These are phyloP conservation scores for Xylariaceae sp. DNA, from an alignment of 2,329 filamentous ascomycete genomes.

Conservation along the genomic window DNA sequence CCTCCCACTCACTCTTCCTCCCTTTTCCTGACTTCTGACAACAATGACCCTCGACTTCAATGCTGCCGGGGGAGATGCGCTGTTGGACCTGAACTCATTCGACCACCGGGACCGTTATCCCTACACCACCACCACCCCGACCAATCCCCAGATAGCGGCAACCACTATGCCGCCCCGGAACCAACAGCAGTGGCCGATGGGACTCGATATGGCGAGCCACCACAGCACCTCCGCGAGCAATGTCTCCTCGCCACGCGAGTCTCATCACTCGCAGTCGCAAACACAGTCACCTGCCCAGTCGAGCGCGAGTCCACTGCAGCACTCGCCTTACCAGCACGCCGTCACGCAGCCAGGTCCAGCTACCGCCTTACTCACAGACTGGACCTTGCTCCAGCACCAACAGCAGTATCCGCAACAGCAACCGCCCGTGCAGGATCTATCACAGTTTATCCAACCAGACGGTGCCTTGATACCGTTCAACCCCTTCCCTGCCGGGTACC, in stretches of 20 bases:
- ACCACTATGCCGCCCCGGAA: conserved; percentile 35
- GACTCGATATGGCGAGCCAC: conserved; percentile 46
- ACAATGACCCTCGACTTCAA: conserved; percentile 61
- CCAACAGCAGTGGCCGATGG: conserved; percentile 46
- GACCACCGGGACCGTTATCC: conserved; percentile 56
- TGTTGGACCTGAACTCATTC: conserved; percentile 57
- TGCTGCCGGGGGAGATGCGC: conserved; percentile 53
- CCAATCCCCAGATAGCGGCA: conserved; percentile 36
- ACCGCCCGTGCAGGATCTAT: conserved; percentile 43
- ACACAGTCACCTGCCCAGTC: conserved; percentile 46
- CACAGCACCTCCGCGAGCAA: conserved; percentile 39
- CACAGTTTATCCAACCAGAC: conserved; percentile 54
- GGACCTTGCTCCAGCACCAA: conserved; percentile 56
- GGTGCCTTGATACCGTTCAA: conserved; percentile 51
- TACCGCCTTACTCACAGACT: conserved; percentile 52
- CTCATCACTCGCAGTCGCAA: conserved; percentile 41
- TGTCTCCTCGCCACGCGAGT: conserved; percentile 50
- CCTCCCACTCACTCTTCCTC: conserved; percentile 32
- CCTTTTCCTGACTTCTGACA: conserved; percentile 28
- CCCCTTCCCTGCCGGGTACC: conserved; percentile 48
- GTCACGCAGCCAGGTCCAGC: conserved; percentile 44
- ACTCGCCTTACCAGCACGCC: conserved; percentile 50
- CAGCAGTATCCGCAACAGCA: conserved; percentile 38
- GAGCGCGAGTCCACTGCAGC: conserved; percentile 50
- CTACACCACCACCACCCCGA: conserved; percentile 42